A percentile compares a stretch with the other conserved stretches of the same genome.
These are phyloP conservation scores for Sclerotinia borealis DNA, from an alignment of 2,329 filamentous ascomycete genomes.

Conservation along the genomic window DNA sequence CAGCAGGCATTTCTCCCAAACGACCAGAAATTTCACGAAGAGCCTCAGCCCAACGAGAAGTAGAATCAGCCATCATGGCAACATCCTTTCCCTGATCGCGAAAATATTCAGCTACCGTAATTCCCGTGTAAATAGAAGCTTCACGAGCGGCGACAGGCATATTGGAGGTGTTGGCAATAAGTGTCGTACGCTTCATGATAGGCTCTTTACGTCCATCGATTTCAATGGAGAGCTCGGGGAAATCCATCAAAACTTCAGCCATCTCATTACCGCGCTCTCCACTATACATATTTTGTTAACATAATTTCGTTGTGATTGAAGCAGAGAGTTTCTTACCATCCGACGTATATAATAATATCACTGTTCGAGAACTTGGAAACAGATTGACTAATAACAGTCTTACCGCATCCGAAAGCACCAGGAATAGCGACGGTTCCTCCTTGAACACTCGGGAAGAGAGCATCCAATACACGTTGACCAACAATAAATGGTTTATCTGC, in stretches of 20 bases:
- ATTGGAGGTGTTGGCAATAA: slow-evolving; percentile 99
- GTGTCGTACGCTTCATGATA: slow-evolving; percentile 99
- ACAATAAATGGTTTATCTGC: slow-evolving; percentile 90
- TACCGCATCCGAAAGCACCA: slow-evolving; percentile 96
- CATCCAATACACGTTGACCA: slow-evolving; percentile 92
- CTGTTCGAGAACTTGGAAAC: slow-evolving; percentile 99
- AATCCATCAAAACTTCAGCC: slow-evolving; percentile 99
- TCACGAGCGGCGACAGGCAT: slow-evolving; percentile 99
- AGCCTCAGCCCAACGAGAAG: slow-evolving; percentile 97
- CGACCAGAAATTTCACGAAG: slow-evolving; percentile 98
- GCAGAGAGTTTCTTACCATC: slow-evolving; percentile 37
- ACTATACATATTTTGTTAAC: slow-evolving; percentile 12
- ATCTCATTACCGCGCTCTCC: slow-evolving; percentile 97
- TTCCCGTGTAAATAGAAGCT: slow-evolving; percentile 96
- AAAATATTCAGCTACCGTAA: slow-evolving; percentile 87
- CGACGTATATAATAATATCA: slow-evolving; percentile 97
- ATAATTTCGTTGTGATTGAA: background rate
- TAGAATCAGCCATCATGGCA: slow-evolving; percentile 99
- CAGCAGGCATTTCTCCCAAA: slow-evolving; percentile 98
- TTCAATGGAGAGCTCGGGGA: slow-evolving; percentile 94
- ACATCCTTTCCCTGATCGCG: slow-evolving; percentile 95
- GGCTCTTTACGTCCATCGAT: slow-evolving; percentile 92
- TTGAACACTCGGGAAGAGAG: slow-evolving; percentile 92
- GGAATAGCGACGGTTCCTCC: slow-evolving; percentile 97
- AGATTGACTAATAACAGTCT: slow-evolving; percentile 98